A percentile compares a stretch with the other conserved stretches of the same genome.
Evolutionary conservation across 1,139 yeast species (phyloP).

Genomic region (Sugiyamaella paludigena): DNA sequence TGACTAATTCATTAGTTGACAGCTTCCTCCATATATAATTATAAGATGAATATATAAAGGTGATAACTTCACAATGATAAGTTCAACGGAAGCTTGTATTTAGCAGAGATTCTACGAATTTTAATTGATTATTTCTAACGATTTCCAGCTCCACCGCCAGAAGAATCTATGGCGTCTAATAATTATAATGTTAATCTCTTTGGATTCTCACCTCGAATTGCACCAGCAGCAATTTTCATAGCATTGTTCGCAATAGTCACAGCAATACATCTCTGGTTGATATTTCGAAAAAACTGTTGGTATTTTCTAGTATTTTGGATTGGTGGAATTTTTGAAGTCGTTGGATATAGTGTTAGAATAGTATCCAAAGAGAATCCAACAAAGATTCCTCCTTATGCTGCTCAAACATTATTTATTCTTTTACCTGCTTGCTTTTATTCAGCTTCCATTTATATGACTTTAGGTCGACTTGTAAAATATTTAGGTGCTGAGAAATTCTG

Average conservation of each 20-base stretch:
- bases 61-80: too few relatives aligned
- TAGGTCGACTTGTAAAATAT: slow-evolving; percentile 39
- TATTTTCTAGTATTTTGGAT: slow-evolving; percentile 26
- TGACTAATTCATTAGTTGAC: too few relatives aligned
- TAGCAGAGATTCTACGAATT: too few relatives aligned
- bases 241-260: slow-evolving; percentile 21
- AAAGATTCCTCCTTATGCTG: slow-evolving; percentile 36
- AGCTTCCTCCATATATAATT: too few relatives aligned
- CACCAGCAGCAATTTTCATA: slow-evolving; percentile 22
- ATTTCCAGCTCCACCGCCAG: too few relatives aligned
- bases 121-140: too few relatives aligned
- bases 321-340: slow-evolving; percentile 26
- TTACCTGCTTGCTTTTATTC: slow-evolving; percentile 48
- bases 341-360: slow-evolving; percentile 42
- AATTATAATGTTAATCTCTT: too few relatives aligned
- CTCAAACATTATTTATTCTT: slow-evolving; percentile 41
- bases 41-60: too few relatives aligned
- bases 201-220: slow-evolving; percentile 21
- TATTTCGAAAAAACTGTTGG: slow-evolving; percentile 18
- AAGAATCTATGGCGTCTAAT: too few relatives aligned
- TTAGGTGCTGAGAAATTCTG: slow-evolving; percentile 36
- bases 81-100: too few relatives aligned
- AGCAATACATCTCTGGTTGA: slow-evolving; percentile 17
- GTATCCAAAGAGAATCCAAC: slow-evolving; percentile 26
- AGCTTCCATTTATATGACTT: slow-evolving; percentile 47